Evolutionary conservation across 768 basidiomycete species (phyloP), one percentile per base, ranked within the genome.

Genomic region (Lyophyllum semitale): DNA sequence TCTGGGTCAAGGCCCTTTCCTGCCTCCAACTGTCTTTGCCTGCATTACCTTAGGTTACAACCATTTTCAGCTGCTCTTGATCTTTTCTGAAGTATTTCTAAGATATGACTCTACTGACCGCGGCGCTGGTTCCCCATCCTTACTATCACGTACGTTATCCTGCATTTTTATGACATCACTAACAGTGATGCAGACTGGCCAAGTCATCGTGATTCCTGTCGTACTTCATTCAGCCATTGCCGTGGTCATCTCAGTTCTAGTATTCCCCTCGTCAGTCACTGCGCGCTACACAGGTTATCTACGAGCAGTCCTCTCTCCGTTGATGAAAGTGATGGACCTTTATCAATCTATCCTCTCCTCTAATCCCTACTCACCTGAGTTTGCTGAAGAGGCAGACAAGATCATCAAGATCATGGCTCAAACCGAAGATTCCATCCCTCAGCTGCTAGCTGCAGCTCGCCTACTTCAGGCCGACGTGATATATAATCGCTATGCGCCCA

Each of bases 251-350:
- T 84, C 85, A 2, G 66, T 84, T 4, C 11, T 80, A 29, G 68
- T 91, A 41, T 89, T 90, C 67, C 89, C 89, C 0, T 71, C 74
- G 1, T 82, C 87, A 1, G 73, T 87, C 38, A 85, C 88, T 0
- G 71, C 84, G 0, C 71, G 78, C 44, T 90, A 87, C 63, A 81
- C 83, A 2, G 71, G 63, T 17, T 73, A 78, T 7, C 69, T 89
- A 1, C 71, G 74, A 40, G 69, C 55, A 3, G 77, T 84, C 8
- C 67, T 89, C 13, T 57, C 68, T 3, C 84, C 85, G 0, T 70
- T 89, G 8, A 64, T 72, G 17, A 66, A 67, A 1, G 70, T 77
- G 3, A 73, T 85, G 30, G 67, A 69, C 7, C 66, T 78, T 8
- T 85, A 90, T 55, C 69, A 69, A 20, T 54, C 65, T 3, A 70